These are phyloP conservation scores for Amaranthus hypochondriacus DNA, from an alignment of 148 eudicot species.

Conservation along the genomic window DNA sequence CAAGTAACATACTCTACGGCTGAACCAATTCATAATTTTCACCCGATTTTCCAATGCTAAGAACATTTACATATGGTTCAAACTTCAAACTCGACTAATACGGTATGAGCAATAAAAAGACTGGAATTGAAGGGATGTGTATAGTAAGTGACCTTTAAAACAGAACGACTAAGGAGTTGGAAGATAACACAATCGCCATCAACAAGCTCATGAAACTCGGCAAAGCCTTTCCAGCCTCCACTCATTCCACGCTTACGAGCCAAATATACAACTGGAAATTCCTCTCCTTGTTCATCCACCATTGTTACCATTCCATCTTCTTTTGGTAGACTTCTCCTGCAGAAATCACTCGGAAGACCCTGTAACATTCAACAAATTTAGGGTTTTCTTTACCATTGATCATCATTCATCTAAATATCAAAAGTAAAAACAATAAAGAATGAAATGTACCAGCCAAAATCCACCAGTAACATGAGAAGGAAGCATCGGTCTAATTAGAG, in stretches of 20 bases:
- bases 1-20: too few species aligned
- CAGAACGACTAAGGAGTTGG: slow-evolving; percentile 45
- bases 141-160: slow-evolving; percentile 48
- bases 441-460: slow-evolving; percentile 68
- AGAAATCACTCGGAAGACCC: slow-evolving; percentile 42
- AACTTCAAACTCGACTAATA: not conserved
- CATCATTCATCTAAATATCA: not conserved
- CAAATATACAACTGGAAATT: slow-evolving; percentile 58
- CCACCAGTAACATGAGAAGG: slow-evolving; percentile 82
- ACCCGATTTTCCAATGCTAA: too few species aligned
- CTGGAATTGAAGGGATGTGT: not conserved
- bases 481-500: slow-evolving; percentile 59
- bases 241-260: slow-evolving; percentile 77
- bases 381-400: not conserved
- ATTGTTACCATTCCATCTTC: slow-evolving; percentile 55
- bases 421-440: not conserved
- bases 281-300: slow-evolving; percentile 69
- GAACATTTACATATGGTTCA: not conserved
- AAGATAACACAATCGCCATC: slow-evolving; percentile 87
- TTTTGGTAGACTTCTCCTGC: slow-evolving; percentile 51
- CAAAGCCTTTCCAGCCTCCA: slow-evolving; percentile 91
- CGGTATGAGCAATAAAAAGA: not conserved
- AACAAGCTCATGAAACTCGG: slow-evolving; percentile 59
- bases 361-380: not conserved
- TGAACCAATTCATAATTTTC: too few species aligned